Conservation (phyloP, 441 rosid genomes). For the Eutrema salsugineum region DNA sequence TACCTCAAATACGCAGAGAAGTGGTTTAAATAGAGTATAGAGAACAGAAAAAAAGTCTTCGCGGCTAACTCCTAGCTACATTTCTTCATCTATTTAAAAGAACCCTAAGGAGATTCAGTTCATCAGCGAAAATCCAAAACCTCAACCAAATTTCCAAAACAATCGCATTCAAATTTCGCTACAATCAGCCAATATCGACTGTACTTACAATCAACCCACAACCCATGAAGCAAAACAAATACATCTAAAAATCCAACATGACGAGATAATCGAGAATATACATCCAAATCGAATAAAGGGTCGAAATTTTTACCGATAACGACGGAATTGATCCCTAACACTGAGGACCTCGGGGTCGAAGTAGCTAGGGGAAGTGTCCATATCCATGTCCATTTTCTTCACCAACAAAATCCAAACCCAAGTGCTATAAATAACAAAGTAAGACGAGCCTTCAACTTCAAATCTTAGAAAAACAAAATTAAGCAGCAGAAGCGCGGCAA, state of each 20-base stretch:
- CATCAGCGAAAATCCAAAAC: background rate
- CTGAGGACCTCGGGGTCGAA: slow-evolving; percentile 71
- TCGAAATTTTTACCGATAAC: slow-evolving; percentile 60
- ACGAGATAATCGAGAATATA: background rate
- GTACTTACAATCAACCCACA: background rate
- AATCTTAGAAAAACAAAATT: background rate
- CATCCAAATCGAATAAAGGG: background rate
- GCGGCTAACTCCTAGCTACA: background rate
- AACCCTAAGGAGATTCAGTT: background rate
- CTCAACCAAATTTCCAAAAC: background rate
- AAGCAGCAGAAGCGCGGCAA: slow-evolving; percentile 1
- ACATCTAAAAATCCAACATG: background rate
- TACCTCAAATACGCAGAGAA: slow-evolving; percentile 6
- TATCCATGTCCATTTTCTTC: slow-evolving; percentile 47
- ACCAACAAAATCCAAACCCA: background rate
- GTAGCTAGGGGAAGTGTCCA: slow-evolving; percentile 63
- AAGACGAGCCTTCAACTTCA: background rate
- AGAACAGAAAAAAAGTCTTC: background rate
- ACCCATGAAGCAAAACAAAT: background rate
- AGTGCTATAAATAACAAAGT: background rate
- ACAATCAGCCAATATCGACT: background rate
- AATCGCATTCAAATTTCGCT: slow-evolving; percentile 1
- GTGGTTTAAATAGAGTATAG: background rate
- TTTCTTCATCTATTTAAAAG: background rate
- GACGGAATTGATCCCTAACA: slow-evolving; percentile 74